Evolutionary conservation across 176 grass and related monocot species (phyloP), one percentile per base, ranked within the genome.

Genomic region (Carex kokanica): DNA sequence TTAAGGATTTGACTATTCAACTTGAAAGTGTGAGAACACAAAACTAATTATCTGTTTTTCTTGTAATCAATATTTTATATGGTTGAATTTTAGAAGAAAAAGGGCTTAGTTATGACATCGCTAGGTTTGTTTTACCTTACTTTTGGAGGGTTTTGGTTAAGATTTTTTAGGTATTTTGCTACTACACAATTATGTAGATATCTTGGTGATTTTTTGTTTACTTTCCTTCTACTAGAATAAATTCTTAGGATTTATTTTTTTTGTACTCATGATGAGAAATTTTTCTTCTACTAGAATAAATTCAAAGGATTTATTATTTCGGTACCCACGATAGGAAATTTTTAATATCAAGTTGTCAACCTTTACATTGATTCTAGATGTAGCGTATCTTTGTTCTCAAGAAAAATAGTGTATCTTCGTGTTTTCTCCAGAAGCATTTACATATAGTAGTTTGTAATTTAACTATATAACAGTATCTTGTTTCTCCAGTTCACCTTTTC

Each of bases 1-100:
- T 98, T 86, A 87, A 90, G 40, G 90, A 98, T 93, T 86, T 98
- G 79, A 91, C 89, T 69, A 87, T 98, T 34, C 89, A 98, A 83
- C 66, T 95, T 4, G 95, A 98, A 84, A 93, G 82, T 84, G 74
- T 98, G 60, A 78, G 91, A 87, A 89, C 13, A 17, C 58, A 66
- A 25, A 64, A 32, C 31, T 82, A 25, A 64, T 18, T 82, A 31
- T 29, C 23, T 75, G 47, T n/a, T 20, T 43, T 73, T 73, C 40
- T 73, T 75, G 72, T 75, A 75, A 53, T 53, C 49, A 27, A 75
- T 75, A 41, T 21, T 47, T 54, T 29, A 54, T 54, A 29, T 74
- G 17, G 14, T 75, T 47, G 20, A 40, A 69, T 74, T 11, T 31
- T 75, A 29, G 24, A 52, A 75, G 67, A 31, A 75, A 53, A 73